Percentiles rank a stretch among this genome's conserved stretches.
These are phyloP conservation scores for Tieghemostelium lacteum DNA, from an alignment of 78 protist species.

Conservation along the genomic window DNA sequence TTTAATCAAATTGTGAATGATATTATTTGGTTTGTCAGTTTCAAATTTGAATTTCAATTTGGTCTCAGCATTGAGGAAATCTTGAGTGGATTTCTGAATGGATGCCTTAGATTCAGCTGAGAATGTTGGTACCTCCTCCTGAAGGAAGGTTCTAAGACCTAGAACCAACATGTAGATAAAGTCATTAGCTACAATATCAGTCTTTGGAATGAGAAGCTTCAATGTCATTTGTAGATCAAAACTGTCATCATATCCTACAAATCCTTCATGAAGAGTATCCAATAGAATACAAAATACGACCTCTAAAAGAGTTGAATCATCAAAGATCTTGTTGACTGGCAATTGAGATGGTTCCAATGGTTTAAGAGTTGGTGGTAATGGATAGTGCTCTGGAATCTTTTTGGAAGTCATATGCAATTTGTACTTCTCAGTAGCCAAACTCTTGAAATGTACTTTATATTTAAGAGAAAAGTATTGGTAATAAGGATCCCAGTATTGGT, in stretches of 20 bases:
- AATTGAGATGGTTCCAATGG: neutral
- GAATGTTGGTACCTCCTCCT: slow-evolving; percentile 9
- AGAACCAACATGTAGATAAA: slow-evolving; percentile 32
- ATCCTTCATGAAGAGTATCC: slow-evolving; percentile 8
- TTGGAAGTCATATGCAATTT: slow-evolving; percentile 1
- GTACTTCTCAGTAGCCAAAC: neutral
- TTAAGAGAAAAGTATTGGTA: slow-evolving; percentile 49
- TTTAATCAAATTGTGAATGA: slow-evolving; percentile 21
- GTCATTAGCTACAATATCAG: slow-evolving; percentile 30
- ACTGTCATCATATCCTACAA: slow-evolving; percentile 34
- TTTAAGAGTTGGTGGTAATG: slow-evolving; percentile 26
- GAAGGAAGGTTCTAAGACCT: slow-evolving; percentile 46
- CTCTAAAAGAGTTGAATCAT: slow-evolving; percentile 74
- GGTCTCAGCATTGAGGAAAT: neutral
- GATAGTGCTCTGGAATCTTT: slow-evolving; percentile 50
- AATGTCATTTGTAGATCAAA: slow-evolving; percentile 52
- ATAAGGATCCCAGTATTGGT: slow-evolving; percentile 34
- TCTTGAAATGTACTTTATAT: slow-evolving; percentile 12
- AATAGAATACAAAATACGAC: slow-evolving; percentile 19
- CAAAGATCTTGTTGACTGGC: neutral
- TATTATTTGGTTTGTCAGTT: neutral
- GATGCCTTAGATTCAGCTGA: neutral
- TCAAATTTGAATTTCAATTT: neutral
- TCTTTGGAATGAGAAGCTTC: slow-evolving; percentile 18
- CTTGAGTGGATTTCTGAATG: neutral